phyloP scores from a whole-genome alignment of 2,329 filamentous ascomycete species.

The Fusarium bactridioides region DNA sequence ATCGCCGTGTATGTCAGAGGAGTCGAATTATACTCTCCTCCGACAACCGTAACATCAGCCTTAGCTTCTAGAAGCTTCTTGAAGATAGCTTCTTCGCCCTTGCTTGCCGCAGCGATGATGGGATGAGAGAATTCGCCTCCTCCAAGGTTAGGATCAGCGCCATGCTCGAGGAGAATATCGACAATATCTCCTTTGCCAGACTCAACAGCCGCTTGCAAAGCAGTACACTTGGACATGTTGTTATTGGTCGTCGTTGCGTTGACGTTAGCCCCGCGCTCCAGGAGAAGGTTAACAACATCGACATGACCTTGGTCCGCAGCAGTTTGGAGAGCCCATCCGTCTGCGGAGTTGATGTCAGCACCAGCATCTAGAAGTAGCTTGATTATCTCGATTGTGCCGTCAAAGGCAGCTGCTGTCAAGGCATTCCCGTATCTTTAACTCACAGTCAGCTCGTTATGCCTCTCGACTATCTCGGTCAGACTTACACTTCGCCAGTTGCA shows the following conservation, averaged over 20 bases:
- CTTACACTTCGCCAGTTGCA: conserved; percentile 49
- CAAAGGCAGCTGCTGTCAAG: conserved; percentile 49
- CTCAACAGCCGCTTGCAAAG: conserved; percentile 51
- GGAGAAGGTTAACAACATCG: conserved; percentile 46
- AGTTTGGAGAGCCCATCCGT: conserved; percentile 50
- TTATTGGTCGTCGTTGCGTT: conserved; percentile 43
- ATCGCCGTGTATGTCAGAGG: conserved; percentile 50
- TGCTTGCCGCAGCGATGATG: conserved; percentile 48
- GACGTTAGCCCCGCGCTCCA: conserved; percentile 47
- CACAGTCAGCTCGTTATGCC: neutral
- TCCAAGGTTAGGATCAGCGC: conserved; percentile 49
- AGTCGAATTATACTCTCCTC: conserved; percentile 45
- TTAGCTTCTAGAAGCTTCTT: conserved; percentile 46
- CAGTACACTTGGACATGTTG: conserved; percentile 47
- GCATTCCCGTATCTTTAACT: conserved; percentile 32
- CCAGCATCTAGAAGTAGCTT: conserved; percentile 45
- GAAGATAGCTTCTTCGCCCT: conserved; percentile 48
- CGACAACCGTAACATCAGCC: conserved; percentile 48
- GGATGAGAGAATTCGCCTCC: conserved; percentile 46
- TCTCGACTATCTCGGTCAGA: rapidly evolving
- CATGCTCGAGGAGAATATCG: conserved; percentile 47
- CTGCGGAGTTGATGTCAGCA: conserved; percentile 45
- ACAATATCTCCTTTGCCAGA: conserved; percentile 48
- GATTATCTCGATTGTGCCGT: conserved; percentile 44
- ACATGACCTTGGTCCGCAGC: conserved; percentile 48